These are phyloP conservation scores for Phlebiopsis flavidoalba DNA, from an alignment of 768 basidiomycete species.

Conservation along the genomic window DNA sequence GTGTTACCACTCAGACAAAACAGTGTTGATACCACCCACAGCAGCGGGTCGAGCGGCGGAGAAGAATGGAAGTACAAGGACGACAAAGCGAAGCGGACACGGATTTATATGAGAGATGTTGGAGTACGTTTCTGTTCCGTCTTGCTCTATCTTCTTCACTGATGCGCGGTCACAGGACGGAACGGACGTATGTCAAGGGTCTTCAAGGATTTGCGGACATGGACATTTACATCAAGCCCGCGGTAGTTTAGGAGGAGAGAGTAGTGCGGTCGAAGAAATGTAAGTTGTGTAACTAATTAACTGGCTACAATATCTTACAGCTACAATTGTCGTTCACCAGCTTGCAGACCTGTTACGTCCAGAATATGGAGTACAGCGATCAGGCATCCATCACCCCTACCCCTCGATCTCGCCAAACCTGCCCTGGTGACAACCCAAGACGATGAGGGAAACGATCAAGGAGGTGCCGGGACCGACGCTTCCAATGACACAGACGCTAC, in stretches of 20 bases:
- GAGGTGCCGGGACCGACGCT: constrained; percentile 68
- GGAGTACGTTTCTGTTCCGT: constrained; percentile 44
- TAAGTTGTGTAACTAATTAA: constrained; percentile 28
- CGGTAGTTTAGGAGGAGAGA: constrained; percentile 68
- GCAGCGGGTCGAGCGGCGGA: constrained; percentile 47
- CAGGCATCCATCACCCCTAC: constrained; percentile 73
- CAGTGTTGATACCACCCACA: constrained; percentile 74
- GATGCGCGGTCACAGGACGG: constrained; percentile 53
- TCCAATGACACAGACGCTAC: constrained; percentile 89
- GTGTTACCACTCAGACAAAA: constrained; percentile 57
- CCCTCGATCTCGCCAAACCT: constrained; percentile 82
- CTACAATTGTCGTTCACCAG: constrained; percentile 65
- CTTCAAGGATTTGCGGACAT: constrained; percentile 90
- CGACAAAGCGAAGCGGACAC: constrained; percentile 78
- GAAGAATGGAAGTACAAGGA: constrained; percentile 91
- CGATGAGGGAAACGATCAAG: constrained; percentile 82
- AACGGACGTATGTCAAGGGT: constrained; percentile 92
- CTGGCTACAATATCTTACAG: neutral
- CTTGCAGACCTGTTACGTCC: constrained; percentile 79
- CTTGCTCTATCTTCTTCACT: neutral
- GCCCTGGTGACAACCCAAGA: constrained; percentile 88
- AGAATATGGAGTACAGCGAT: constrained; percentile 63
- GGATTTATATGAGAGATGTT: constrained; percentile 89
- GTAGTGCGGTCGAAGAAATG: constrained; percentile 83
- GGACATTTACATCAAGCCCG: constrained; percentile 92